Percentiles rank a stretch among this genome's conserved stretches.
phyloP scores from a whole-genome alignment of 768 basidiomycete species.

The Suillus luteus region DNA sequence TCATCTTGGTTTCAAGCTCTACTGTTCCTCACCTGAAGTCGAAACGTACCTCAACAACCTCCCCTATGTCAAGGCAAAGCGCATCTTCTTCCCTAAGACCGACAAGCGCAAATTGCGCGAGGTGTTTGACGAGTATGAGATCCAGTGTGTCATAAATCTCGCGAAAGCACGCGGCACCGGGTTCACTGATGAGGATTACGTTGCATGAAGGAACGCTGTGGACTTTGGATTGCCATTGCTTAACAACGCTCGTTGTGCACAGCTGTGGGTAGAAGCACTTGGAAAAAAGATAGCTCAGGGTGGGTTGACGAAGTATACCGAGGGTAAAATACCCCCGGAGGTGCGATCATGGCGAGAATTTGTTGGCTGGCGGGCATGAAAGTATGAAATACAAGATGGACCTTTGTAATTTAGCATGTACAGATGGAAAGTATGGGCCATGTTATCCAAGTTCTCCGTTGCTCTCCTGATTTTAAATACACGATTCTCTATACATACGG shows the following conservation, averaged over 20 bases:
- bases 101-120: conserved; percentile 95
- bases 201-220: conserved; percentile 93
- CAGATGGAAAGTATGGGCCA: not conserved
- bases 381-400: not conserved
- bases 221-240: conserved; percentile 93
- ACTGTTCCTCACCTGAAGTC: conserved; percentile 78
- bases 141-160: conserved; percentile 93
- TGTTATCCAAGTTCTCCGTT: not conserved
- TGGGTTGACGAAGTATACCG: conserved; percentile 74
- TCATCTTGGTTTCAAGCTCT: conserved; percentile 93
- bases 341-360: conserved; percentile 93
- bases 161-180: conserved; percentile 75
- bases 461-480: not conserved
- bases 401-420: conserved; percentile 1
- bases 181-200: conserved; percentile 92
- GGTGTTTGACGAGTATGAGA: conserved; percentile 93
- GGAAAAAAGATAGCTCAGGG: conserved; percentile 82
- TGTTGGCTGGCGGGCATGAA: conserved; percentile 68
- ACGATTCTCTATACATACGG: too few relatives aligned
- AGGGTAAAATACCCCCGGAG: conserved; percentile 88
- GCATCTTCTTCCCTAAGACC: conserved; percentile 94
- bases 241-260: conserved; percentile 87
- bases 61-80: conserved; percentile 77
- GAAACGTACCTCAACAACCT: conserved; percentile 81
- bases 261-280: conserved; percentile 88